Evolutionary conservation across 805 yeast genomes (phyloP), one percentile per base, ranked within the genome.

Genomic region (Wickerhamiella spandovensis): DNA sequence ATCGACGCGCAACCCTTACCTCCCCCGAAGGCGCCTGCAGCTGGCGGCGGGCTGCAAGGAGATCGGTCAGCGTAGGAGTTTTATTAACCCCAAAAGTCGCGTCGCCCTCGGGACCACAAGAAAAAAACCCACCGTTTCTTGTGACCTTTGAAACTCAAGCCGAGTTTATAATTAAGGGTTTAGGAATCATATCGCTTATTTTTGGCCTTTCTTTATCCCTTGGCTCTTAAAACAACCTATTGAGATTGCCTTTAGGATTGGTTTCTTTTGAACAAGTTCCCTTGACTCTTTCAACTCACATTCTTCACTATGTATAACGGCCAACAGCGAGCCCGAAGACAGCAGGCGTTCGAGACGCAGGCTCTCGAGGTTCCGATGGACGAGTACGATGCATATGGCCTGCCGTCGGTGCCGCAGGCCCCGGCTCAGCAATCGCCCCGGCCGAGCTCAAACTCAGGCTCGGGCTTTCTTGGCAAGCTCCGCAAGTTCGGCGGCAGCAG

Each of bases 311-410:
- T 54, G 57, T 46, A 44, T 20, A 50, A 49, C 20, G 57, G 54
- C 4, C 57, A 53, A 48, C 50, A 50, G 30, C 42, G 41, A 3
- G 50, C 55, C 43, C 48, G 52, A 5, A 24, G 51, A 2, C 48
- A 20, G 32, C 52, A 48, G 51, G 54, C 43, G 7, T 46, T 54
- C 8, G 54, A 56, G 43, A 3, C 43, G 44, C 15, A 23, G 35
- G 51, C 53, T 3, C 23, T 49, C 17, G 46, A 37, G 15, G 30
- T 51, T 12, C 41, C 21, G 6, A 53, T 24, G 23, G 54, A 46
- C 32, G 55, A 51, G 10, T 58, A 43, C 48, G 63, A 59, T 54
- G 60, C 52, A 30, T 58, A 47, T 44, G 63, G 63, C 17, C 45
- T 59, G 52, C 62, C 63, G 39, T 30, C 15, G 15, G 12, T 15